Percentiles rank a stretch among this genome's conserved stretches.
Evolutionary conservation across 495 filamentous ascomycete genomes (phyloP).

Genomic region (Penicillium verhagenii): DNA sequence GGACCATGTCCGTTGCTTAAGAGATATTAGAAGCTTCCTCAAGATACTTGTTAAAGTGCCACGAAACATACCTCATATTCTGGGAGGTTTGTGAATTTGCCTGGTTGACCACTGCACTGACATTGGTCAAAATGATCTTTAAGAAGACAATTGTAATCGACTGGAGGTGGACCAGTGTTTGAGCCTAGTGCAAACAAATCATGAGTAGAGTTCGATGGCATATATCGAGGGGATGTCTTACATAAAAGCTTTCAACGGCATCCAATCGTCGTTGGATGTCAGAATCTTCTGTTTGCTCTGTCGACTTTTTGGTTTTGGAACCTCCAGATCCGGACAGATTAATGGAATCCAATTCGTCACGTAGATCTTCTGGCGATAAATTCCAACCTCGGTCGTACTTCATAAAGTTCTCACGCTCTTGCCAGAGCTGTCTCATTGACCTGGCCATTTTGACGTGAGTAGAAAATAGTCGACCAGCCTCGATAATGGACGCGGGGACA

Average conservation of each 20-base stretch:
- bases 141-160: constrained; percentile 92
- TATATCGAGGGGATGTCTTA: constrained; percentile 47
- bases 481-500: constrained; percentile 86
- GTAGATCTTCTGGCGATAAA: constrained; percentile 43
- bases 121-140: constrained; percentile 80
- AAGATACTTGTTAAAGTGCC: not conserved
- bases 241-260: constrained; percentile 80
- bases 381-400: constrained; percentile 90
- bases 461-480: constrained; percentile 92
- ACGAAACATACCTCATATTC: constrained; percentile 31
- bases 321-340: constrained; percentile 26
- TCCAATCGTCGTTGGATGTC: constrained; percentile 65
- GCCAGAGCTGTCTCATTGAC: constrained; percentile 90
- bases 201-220: too few species aligned
- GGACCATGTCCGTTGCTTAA: constrained; percentile 34
- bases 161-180: constrained; percentile 80
- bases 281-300: constrained; percentile 56
- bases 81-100: constrained; percentile 46
- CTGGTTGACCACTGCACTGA: constrained; percentile 62
- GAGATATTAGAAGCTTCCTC: not conserved
- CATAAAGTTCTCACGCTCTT: constrained; percentile 86
- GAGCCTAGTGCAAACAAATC: too few species aligned
- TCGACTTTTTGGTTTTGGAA: constrained; percentile 22
- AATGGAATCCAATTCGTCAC: constrained; percentile 26
- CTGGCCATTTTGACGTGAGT: constrained; percentile 84